Percentiles rank a stretch among this genome's conserved stretches.
Conservation (phyloP, 768 basidiomycete species). For the Tephrocybe sp. region DNA sequence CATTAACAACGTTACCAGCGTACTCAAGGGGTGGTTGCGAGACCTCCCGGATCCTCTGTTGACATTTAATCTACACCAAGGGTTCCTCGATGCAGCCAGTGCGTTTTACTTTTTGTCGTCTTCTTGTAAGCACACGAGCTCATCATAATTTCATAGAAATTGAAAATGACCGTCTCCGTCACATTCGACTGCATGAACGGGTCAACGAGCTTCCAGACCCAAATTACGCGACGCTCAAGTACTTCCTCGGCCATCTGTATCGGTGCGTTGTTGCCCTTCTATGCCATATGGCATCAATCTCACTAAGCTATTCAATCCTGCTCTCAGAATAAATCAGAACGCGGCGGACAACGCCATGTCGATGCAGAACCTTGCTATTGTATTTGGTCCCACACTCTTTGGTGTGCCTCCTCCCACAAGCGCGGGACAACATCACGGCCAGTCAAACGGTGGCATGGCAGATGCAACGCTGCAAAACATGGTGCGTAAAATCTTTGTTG, state of each 20-base stretch:
- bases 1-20: conserved; percentile 94
- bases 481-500: conserved; percentile 34
- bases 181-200: conserved; percentile 94
- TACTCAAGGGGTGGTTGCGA: conserved; percentile 92
- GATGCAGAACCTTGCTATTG: conserved; percentile 88
- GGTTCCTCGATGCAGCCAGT: conserved; percentile 96
- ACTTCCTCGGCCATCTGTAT: conserved; percentile 90
- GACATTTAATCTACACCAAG: conserved; percentile 79
- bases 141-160: conserved; percentile 57
- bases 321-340: conserved; percentile 76
- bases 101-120: conserved; percentile 29
- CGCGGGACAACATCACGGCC: conserved; percentile 47
- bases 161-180: conserved; percentile 92
- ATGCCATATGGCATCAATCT: not conserved
- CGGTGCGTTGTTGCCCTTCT: conserved; percentile 47
- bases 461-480: conserved; percentile 73
- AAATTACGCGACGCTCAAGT: conserved; percentile 98
- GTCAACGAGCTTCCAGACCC: conserved; percentile 98
- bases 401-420: conserved; percentile 45
- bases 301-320: no score
- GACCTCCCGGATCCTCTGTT: conserved; percentile 94
- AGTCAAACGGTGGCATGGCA: conserved; percentile 55
- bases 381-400: conserved; percentile 97
- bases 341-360: conserved; percentile 88
- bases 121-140: not conserved